Evolutionary conservation across 331 rosid species (phyloP).

Genomic region (Quercus phellos): DNA sequence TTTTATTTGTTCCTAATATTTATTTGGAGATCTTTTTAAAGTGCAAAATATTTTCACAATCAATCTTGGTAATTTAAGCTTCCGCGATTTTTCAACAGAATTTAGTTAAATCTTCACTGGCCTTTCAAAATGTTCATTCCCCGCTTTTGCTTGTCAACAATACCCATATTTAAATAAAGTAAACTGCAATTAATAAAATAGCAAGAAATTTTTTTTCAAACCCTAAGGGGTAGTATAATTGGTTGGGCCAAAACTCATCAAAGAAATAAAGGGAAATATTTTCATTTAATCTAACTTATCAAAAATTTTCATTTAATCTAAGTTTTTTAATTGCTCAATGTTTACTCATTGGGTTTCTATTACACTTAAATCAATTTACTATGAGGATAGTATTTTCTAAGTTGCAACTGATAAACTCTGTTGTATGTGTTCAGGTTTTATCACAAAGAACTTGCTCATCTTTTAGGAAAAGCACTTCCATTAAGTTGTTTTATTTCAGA

Average conservation of each 20-base stretch:
- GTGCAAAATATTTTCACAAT: too few species aligned
- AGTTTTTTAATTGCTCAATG: not conserved
- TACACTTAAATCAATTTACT: not conserved
- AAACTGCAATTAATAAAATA: not conserved
- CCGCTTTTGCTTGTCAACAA: not conserved
- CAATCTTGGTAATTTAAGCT: too few species aligned
- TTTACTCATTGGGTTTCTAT: not conserved
- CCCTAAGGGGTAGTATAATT: too few species aligned
- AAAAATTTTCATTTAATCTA: not conserved
- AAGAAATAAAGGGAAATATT: not conserved
- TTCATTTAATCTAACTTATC: not conserved
- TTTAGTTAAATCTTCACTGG: not conserved
- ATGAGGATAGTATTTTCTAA: not conserved
- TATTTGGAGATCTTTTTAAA: too few species aligned
- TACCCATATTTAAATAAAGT: not conserved
- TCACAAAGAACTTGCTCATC: conserved; percentile 49
- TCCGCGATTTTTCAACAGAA: too few species aligned
- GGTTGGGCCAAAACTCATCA: too few species aligned
- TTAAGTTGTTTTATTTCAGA: conserved; percentile 37
- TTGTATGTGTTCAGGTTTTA: conserved; percentile 45
- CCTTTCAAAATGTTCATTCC: not conserved
- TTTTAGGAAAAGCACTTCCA: conserved; percentile 42
- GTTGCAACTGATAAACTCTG: conserved; percentile 19
- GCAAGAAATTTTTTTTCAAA: too few species aligned
- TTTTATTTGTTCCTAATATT: too few species aligned